Evolutionary conservation across 345 rosid genomes (phyloP).

Genomic region (Gossypium thurberi): DNA sequence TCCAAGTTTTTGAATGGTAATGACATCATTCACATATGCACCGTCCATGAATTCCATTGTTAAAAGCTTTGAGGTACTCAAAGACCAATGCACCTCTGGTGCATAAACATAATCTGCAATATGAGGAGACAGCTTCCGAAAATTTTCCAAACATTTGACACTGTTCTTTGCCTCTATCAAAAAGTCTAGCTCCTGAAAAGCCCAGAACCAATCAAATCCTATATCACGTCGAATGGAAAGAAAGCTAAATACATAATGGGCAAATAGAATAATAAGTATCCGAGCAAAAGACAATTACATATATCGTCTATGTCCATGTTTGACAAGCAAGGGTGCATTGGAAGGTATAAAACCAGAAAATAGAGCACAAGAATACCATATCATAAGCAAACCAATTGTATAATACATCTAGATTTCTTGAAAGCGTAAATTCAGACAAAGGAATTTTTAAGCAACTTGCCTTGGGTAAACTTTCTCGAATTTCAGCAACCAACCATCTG

Average conservation of each 20-base stretch:
- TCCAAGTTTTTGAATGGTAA: constrained; percentile 59
- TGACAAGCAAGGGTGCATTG: neutral
- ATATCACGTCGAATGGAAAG: neutral
- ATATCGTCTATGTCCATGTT: neutral
- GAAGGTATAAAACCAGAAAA: neutral
- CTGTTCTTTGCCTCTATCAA: constrained; percentile 86
- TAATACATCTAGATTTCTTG: neutral
- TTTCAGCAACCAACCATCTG: constrained; percentile 95
- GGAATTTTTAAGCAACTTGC: constrained; percentile 33
- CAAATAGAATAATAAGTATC: neutral
- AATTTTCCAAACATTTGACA: constrained; percentile 81
- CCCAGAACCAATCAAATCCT: neutral
- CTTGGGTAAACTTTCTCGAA: constrained; percentile 85
- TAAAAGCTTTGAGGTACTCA: constrained; percentile 77
- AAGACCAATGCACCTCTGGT: constrained; percentile 72
- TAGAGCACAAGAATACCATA: neutral
- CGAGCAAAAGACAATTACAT: constrained; percentile 1
- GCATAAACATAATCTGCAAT: constrained; percentile 77
- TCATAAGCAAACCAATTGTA: neutral
- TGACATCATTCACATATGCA: constrained; percentile 75
- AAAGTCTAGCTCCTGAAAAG: constrained; percentile 78
- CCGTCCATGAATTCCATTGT: constrained; percentile 97
- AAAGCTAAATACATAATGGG: neutral
- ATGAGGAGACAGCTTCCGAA: constrained; percentile 80
- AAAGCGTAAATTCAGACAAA: too few relatives aligned